phyloP scores from a whole-genome alignment of 2,329 filamentous ascomycete genomes.

The Neopestalotiopsis sp. region DNA sequence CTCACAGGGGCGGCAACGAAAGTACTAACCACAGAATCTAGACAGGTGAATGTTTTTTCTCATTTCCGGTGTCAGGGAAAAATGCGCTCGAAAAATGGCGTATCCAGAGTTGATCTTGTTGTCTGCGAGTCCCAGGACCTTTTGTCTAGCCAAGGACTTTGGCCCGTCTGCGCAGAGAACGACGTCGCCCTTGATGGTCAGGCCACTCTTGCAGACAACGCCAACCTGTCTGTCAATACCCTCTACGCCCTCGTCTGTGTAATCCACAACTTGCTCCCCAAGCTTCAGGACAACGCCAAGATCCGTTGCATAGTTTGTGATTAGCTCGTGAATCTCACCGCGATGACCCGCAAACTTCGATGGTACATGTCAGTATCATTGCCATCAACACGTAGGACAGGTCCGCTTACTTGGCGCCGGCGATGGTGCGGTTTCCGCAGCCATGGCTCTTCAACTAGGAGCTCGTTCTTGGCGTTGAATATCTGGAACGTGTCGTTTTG shows the following conservation, averaged over 20 bases:
- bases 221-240: slow-evolving; percentile 23
- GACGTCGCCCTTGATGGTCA: slow-evolving; percentile 33
- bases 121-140: slow-evolving; percentile 31
- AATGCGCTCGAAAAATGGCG: slow-evolving; percentile 34
- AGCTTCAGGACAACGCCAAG: slow-evolving; percentile 54
- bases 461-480: neutral
- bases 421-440: neutral
- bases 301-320: slow-evolving; percentile 53
- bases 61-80: slow-evolving; percentile 17
- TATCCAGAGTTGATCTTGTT: slow-evolving; percentile 27
- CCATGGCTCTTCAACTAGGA: slow-evolving; percentile 1
- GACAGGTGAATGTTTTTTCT: neutral
- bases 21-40: neutral
- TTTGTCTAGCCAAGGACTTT: slow-evolving; percentile 37
- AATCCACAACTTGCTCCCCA: slow-evolving; percentile 49
- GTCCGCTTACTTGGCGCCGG: neutral
- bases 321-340: slow-evolving; percentile 55
- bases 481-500: neutral
- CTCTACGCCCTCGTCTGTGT: slow-evolving; percentile 48
- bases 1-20: neutral
- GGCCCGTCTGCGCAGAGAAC: slow-evolving; percentile 42
- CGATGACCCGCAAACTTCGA: slow-evolving; percentile 43
- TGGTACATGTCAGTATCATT: neutral
- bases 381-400: neutral
- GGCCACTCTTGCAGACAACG: slow-evolving; percentile 2